Evolutionary conservation across 2,329 filamentous ascomycete genomes (phyloP).

Genomic region (Nannizzia gypsea): DNA sequence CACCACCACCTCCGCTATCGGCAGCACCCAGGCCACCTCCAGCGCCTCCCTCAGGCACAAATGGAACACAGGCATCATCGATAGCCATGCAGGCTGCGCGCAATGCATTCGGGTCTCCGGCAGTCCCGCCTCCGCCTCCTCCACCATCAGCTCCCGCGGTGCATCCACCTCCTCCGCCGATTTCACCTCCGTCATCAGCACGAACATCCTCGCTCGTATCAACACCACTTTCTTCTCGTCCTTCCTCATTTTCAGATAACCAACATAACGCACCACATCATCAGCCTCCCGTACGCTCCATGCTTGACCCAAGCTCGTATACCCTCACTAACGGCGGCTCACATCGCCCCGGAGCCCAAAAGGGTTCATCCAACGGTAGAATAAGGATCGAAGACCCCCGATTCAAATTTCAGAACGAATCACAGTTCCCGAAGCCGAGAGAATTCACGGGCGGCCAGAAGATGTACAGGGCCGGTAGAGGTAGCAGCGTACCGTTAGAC

Average conservation of each 20-base stretch:
- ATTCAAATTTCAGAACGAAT: conserved; percentile 80
- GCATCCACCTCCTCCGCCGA: conserved; percentile 34
- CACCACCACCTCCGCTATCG: conserved; percentile 28
- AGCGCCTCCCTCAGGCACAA: conserved; percentile 30
- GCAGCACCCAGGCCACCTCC: conserved; percentile 18
- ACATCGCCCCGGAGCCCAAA: conserved; percentile 16
- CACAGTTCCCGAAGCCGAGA: conserved; percentile 70
- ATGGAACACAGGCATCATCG: conserved; percentile 34
- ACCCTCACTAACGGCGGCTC: conserved; percentile 54
- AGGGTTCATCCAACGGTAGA: conserved; percentile 11
- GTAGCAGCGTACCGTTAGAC: conserved; percentile 87
- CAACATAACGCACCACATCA: conserved; percentile 27
- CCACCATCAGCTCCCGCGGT: conserved; percentile 22
- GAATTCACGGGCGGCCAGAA: conserved; percentile 63
- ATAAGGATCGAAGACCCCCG: conserved; percentile 59
- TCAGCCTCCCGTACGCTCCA: conserved; percentile 43
- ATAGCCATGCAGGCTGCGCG: conserved; percentile 49
- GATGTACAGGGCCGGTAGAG: conserved; percentile 78
- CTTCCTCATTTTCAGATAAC: conserved; percentile 23
- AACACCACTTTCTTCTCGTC: conserved; percentile 32
- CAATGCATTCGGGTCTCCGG: conserved; percentile 43
- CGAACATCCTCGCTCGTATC: conserved; percentile 24
- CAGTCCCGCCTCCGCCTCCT: conserved; percentile 32
- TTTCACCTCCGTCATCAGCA: conserved; percentile 37
- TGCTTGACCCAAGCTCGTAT: conserved; percentile 65